Percentiles rank a stretch among this genome's conserved stretches.
These are phyloP conservation scores for Austroboletus sp. DNA, from an alignment of 1,284 basidiomycete genomes.

Conservation along the genomic window DNA sequence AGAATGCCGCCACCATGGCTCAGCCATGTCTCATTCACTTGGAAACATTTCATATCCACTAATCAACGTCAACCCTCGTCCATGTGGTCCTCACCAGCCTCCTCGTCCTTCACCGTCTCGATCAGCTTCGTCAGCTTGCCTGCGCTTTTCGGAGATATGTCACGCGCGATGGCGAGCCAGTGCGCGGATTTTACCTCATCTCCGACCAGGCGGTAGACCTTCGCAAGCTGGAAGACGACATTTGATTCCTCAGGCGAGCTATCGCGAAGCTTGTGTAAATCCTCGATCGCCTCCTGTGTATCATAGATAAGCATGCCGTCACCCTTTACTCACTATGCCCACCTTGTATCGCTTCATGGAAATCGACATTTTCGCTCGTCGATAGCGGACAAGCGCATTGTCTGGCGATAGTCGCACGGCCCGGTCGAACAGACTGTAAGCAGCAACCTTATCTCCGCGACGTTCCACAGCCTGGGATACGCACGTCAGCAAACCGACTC, in stretches of 20 bases:
- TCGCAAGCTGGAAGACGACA: conserved; percentile 90
- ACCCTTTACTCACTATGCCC: conserved; percentile 30
- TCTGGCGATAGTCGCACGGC: conserved; percentile 72
- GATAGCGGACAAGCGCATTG: conserved; percentile 85
- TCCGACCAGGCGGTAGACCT: conserved; percentile 76
- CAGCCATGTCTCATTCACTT: conserved; percentile 2
- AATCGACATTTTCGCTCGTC: conserved; percentile 82
- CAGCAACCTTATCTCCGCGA: conserved; percentile 64
- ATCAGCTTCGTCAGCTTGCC: conserved; percentile 72
- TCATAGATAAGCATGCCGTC: conserved; percentile 28
- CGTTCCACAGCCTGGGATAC: conserved; percentile 71
- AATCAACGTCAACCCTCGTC: conserved; percentile 52
- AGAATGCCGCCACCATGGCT: conserved; percentile 16
- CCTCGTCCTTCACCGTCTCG: conserved; percentile 62
- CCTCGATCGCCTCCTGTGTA: conserved; percentile 66
- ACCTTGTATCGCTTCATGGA: conserved; percentile 76
- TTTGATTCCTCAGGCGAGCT: conserved; percentile 89
- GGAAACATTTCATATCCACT: conserved; percentile 5
- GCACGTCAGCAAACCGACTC: conserved; percentile 16
- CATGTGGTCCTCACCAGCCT: conserved; percentile 58
- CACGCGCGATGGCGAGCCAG: conserved; percentile 80
- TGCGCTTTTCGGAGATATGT: conserved; percentile 72
- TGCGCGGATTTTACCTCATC: conserved; percentile 73
- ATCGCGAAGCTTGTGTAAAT: conserved; percentile 72
- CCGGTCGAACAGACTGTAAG: conserved; percentile 71